Percentiles rank a stretch among this genome's conserved stretches.
Conservation (phyloP, 306 rosid species). For the Rosa persica region DNA sequence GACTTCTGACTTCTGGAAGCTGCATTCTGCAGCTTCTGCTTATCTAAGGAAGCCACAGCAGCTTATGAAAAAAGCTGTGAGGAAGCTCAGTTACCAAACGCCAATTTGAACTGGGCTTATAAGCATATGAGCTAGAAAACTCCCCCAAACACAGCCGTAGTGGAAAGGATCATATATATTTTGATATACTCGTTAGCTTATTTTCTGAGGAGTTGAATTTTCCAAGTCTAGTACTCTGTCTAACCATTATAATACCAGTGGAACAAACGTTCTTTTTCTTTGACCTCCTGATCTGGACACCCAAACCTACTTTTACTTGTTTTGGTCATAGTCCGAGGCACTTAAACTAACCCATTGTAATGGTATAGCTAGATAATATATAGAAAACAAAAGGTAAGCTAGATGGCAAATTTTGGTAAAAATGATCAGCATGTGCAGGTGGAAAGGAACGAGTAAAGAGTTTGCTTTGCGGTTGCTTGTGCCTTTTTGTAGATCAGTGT, state of each 20-base stretch:
- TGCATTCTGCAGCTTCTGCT: too few relatives aligned
- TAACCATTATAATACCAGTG: background rate
- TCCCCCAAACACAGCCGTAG: too few relatives aligned
- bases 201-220: too few relatives aligned
- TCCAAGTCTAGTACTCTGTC: background rate
- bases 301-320: background rate
- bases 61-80: too few relatives aligned
- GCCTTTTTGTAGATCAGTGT: constrained; percentile 31
- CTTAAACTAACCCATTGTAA: background rate
- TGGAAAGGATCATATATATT: too few relatives aligned
- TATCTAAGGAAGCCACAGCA: too few relatives aligned
- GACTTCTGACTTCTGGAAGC: too few relatives aligned
- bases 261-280: background rate
- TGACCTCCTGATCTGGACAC: background rate
- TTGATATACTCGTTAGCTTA: too few relatives aligned
- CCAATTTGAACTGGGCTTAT: too few relatives aligned
- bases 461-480: constrained; percentile 20
- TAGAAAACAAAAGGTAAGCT: background rate
- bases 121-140: too few relatives aligned
- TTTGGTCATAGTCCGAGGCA: background rate
- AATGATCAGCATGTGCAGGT: constrained; percentile 19
- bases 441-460: constrained; percentile 19
- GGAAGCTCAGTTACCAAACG: too few relatives aligned
- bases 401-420: background rate
- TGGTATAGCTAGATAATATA: background rate